Evolutionary conservation across 2,329 filamentous ascomycete species (phyloP), one percentile per base, ranked within the genome.

Genomic region (Zasmidium cellare): DNA sequence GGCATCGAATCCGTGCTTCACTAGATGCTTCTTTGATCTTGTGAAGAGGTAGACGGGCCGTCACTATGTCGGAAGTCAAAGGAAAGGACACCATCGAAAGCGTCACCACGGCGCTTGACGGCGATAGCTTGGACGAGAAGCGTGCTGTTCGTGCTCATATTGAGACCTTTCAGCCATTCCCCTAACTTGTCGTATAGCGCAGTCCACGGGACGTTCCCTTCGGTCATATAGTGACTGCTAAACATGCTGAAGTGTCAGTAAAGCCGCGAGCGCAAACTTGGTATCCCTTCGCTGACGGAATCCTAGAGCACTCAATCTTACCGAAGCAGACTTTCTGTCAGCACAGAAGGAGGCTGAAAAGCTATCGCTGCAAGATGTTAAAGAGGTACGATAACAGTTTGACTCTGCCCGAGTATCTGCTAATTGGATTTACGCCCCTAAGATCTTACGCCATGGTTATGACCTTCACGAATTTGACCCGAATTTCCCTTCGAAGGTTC

Each of bases 391-490:
- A 31, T 31, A n/a, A n/a, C n/a, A n/a, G 28, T 31, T 14, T 7
- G 14, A 31, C 7, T 31, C 28, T 14, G 28, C 23, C 31, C 22
- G 14, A 23, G 14, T 6, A 18, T 9, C 19, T 7, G 14, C 28
- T 31, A 14, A 31, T 31, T 31, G 28, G 14, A 31, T 31, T 31
- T 14, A 31, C 6, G 18, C 52, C n/a, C n/a, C n/a, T n/a, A n/a
- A 54, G 44, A 46, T 47, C n/a, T 18, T 54, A 9, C 18, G 20
- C 16, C 52, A 54, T 35, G 44, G 52, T 44, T 48, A 54, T 35
- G 18, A 28, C 11, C 44, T 54, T 7, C 60, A 62, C 47, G 57
- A 62, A 12, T 49, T 55, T 47, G 60, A 60, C n/a, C 57, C 57
- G 9, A 62, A 60, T 53, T 62, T 62, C 31, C 49, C 60, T 1